These are phyloP conservation scores for Hypocreales sp. DNA, from an alignment of 2,329 filamentous ascomycete genomes.

Conservation along the genomic window DNA sequence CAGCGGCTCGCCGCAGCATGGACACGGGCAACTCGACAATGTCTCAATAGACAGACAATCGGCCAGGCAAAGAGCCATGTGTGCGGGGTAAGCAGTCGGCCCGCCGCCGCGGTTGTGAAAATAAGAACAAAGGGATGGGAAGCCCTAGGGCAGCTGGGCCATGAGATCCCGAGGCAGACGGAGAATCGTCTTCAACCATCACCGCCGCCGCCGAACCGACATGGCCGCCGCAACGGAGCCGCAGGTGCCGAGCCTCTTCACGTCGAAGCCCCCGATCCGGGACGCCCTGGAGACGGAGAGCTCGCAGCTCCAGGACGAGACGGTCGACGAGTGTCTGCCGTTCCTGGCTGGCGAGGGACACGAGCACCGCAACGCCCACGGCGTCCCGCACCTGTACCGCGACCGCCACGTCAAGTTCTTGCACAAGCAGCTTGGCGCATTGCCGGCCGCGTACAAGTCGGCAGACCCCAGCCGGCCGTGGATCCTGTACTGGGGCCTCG, in stretches of 20 bases:
- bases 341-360: constrained; percentile 40
- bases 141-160: constrained; percentile 8
- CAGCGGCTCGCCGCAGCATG: no score
- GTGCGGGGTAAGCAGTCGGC: background rate
- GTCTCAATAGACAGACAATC: constrained; percentile 1
- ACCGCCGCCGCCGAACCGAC: constrained; percentile 7
- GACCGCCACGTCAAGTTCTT: constrained; percentile 47
- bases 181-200: constrained; percentile 16
- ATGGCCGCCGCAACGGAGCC: constrained; percentile 5
- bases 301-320: constrained; percentile 52
- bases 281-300: constrained; percentile 55
- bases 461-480: constrained; percentile 84
- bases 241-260: constrained; percentile 46
- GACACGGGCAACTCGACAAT: background rate
- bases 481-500: constrained; percentile 86
- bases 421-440: constrained; percentile 36
- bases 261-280: constrained; percentile 40
- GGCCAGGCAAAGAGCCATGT: background rate
- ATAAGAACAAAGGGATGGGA: constrained; percentile 8
- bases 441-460: constrained; percentile 55
- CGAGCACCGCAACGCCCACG: constrained; percentile 48
- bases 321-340: constrained; percentile 51
- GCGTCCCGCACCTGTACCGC: constrained; percentile 60
- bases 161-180: constrained; percentile 15
- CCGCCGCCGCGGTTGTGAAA: no score